Evolutionary conservation across 495 filamentous ascomycete species (phyloP).

Genomic region (Trichoderma virens): DNA sequence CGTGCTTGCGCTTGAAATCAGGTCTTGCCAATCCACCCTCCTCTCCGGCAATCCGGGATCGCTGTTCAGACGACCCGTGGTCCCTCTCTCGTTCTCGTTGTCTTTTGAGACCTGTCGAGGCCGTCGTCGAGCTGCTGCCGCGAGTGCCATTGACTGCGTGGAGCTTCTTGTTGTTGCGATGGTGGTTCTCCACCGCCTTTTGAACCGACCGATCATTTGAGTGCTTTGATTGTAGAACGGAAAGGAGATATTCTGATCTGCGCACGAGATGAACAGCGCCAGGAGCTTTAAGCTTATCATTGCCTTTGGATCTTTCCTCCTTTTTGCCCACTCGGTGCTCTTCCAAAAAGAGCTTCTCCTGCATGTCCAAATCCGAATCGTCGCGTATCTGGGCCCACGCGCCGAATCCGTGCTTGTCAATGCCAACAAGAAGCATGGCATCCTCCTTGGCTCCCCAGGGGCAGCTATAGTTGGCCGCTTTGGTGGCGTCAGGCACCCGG

Average conservation of each 20-base stretch:
- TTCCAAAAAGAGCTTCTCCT: slow-evolving; percentile 92
- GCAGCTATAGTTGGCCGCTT: slow-evolving; percentile 76
- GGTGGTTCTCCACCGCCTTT: slow-evolving; percentile 78
- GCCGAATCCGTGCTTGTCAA: slow-evolving; percentile 86
- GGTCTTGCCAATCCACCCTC: slow-evolving; percentile 37
- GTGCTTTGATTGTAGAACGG: slow-evolving; percentile 74
- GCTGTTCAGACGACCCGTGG: slow-evolving; percentile 25
- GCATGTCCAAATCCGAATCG: slow-evolving; percentile 76
- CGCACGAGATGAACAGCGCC: slow-evolving; percentile 95
- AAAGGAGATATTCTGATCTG: slow-evolving; percentile 87
- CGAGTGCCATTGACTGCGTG: slow-evolving; percentile 41
- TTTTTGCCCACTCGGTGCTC: slow-evolving; percentile 98
- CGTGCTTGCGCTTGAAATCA: slow-evolving; percentile 38
- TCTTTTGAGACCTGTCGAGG: neutral
- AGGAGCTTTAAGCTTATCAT: slow-evolving; percentile 81
- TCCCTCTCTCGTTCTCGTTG: slow-evolving; percentile 23
- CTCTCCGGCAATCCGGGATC: slow-evolving; percentile 38
- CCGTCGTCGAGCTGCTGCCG: neutral
- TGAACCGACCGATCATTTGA: slow-evolving; percentile 64
- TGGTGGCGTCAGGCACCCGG: slow-evolving; percentile 83
- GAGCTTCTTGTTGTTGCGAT: slow-evolving; percentile 73
- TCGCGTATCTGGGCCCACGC: slow-evolving; percentile 91
- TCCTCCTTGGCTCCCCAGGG: slow-evolving; percentile 89
- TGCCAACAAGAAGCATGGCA: slow-evolving; percentile 92
- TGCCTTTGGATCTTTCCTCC: slow-evolving; percentile 72